phyloP scores from a whole-genome alignment of 2,329 filamentous ascomycete genomes.

The Aspergillus pseudonomiae region DNA sequence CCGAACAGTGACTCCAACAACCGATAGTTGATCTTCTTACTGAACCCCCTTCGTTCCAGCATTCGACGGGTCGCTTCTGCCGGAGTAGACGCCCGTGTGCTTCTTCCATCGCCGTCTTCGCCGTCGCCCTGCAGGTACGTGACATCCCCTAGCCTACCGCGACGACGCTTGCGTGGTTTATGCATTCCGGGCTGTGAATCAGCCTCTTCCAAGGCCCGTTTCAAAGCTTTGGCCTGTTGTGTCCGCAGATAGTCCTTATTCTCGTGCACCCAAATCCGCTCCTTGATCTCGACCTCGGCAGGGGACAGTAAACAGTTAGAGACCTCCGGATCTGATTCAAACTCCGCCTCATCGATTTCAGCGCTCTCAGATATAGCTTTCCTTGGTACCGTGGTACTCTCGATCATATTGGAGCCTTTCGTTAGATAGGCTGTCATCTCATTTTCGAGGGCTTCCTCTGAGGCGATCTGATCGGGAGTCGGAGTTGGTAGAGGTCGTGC shows the following conservation, averaged over 20 bases:
- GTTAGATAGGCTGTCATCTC: conserved; percentile 71
- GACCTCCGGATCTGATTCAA: conserved; percentile 87
- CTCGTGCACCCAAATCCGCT: conserved; percentile 89
- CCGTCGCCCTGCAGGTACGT: conserved; percentile 49
- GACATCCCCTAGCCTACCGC: conserved; percentile 51
- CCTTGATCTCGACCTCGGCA: conserved; percentile 78
- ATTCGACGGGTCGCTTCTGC: conserved; percentile 70
- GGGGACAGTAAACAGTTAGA: conserved; percentile 73
- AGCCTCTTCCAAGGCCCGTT: conserved; percentile 65
- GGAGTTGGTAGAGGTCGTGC: conserved; percentile 50
- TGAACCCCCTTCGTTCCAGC: conserved; percentile 69
- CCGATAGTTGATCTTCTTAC: conserved; percentile 73
- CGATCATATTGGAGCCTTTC: conserved; percentile 41
- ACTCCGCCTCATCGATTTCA: conserved; percentile 77
- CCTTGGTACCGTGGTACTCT: conserved; percentile 24
- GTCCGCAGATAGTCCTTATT: conserved; percentile 92
- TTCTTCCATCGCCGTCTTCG: conserved; percentile 65
- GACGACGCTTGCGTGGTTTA: conserved; percentile 55
- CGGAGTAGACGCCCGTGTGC: conserved; percentile 67
- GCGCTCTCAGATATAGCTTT: conserved; percentile 56
- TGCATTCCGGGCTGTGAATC: conserved; percentile 41
- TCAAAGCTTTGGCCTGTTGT: conserved; percentile 81
- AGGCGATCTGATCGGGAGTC: conserved; percentile 64
- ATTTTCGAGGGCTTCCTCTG: conserved; percentile 62
- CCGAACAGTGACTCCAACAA: conserved; percentile 44